phyloP scores from a whole-genome alignment of 768 basidiomycete genomes.

The Amanita subjunquillea region DNA sequence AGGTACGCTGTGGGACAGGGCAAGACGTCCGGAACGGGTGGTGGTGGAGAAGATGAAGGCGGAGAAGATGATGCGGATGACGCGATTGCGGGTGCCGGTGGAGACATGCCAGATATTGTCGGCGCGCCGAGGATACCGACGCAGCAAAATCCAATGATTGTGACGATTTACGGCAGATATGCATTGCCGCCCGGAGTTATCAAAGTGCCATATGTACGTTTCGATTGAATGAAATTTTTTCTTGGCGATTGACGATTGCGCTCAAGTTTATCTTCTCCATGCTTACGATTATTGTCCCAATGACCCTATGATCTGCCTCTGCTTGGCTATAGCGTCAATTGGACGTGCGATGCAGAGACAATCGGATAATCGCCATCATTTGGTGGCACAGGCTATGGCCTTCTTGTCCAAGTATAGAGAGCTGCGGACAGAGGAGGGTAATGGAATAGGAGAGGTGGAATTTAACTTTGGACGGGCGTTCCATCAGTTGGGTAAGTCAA shows the following conservation, averaged over 20 bases:
- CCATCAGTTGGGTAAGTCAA: conserved; percentile 70
- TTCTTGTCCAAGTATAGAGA: conserved; percentile 76
- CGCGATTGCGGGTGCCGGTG: conserved; percentile 12
- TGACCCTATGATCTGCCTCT: conserved; percentile 80
- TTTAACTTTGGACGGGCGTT: conserved; percentile 90
- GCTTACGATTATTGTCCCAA: conserved; percentile 79
- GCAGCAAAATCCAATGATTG: conserved; percentile 59
- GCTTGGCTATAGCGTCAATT: conserved; percentile 74
- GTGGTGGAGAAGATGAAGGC: conserved; percentile 26
- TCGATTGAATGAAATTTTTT: not conserved
- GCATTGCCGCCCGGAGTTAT: conserved; percentile 77
- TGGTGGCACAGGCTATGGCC: conserved; percentile 76
- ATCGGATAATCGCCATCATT: conserved; percentile 87
- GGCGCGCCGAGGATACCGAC: conserved; percentile 38
- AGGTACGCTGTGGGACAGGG: conserved; percentile 40
- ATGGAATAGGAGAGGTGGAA: conserved; percentile 66
- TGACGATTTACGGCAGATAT: conserved; percentile 73
- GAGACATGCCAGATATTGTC: conserved; percentile 4
- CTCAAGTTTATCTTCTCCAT: conserved; percentile 76
- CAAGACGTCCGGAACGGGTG: conserved; percentile 18
- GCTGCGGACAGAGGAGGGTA: conserved; percentile 34
- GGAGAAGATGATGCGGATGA: conserved; percentile 22
- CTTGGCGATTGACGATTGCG: not conserved
- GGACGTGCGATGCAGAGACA: conserved; percentile 91
- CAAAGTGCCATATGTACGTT: conserved; percentile 84